Evolutionary conservation across 805 yeast genomes (phyloP), one percentile per base, ranked within the genome.

Genomic region (Phaffomyces antillensis): DNA sequence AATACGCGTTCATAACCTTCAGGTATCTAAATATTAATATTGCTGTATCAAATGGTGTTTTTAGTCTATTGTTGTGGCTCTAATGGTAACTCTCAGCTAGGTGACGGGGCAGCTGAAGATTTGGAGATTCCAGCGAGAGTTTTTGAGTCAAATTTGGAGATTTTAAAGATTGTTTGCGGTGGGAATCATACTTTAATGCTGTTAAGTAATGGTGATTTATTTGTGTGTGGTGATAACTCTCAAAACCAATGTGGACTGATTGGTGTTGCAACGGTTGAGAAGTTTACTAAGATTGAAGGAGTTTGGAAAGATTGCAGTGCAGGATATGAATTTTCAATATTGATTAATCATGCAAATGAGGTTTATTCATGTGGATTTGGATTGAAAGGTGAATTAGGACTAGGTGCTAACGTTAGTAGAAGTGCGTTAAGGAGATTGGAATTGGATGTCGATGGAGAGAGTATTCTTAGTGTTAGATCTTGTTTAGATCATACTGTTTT

Each of bases 101-200:
- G 96, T 35, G 59, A 71, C 34, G 72, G 70, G 7, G 63, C 79
- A 50, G 62, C 65, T 32, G 73, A 72, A 2, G 97, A 83, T 60
- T 45, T 65, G 9, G 52, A 60, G 20, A 50, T 41, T 11, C 62
- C 73, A 16, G 43, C 44, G 17, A 23, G 28, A 2, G 56, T 54
- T 23, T 46, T 34, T 40, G 41, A 8, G 17, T 20, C 30, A 2
- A 47, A 36, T 38, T 46, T 15, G 8, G 46, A 42, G n/a, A 73
- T 81, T 0, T 43, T 56, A 40, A 67, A 69, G 51, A 67, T 89
- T 12, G 73, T 71, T 0, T 79, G 89, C 53, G 97, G 96, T 5
- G 97, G 98, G 0, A 90, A 90, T 54, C 97, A 91, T 59, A 82
- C 95, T 0, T 53, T 86, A 16, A 49, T 87, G 3, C 59, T 88